These are phyloP conservation scores for Psilocybe mexicana DNA, from an alignment of 1,284 basidiomycete species.

Conservation along the genomic window DNA sequence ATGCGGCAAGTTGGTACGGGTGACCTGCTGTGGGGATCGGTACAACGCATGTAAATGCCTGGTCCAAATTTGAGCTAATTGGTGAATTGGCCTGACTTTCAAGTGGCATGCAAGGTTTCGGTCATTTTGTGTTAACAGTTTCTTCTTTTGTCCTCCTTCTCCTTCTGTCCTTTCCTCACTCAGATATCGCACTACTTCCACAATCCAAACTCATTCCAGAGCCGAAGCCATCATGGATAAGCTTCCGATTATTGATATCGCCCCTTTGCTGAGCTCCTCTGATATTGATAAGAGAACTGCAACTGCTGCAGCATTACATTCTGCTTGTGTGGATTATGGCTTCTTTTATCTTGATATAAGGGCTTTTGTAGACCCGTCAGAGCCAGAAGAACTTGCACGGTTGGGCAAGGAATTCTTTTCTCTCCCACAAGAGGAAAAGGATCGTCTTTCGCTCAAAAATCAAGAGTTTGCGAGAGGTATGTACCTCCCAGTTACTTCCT, in stretches of 20 bases:
- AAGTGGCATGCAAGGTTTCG: no score
- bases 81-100: no score
- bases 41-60: neutral
- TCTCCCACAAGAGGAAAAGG: constrained; percentile 72
- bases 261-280: constrained; percentile 48
- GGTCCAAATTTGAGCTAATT: no score
- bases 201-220: no score
- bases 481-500: constrained; percentile 12
- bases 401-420: constrained; percentile 74
- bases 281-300: constrained; percentile 38
- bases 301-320: constrained; percentile 63
- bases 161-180: neutral
- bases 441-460: constrained; percentile 60
- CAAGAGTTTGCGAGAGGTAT: constrained; percentile 76
- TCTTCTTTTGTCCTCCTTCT: neutral
- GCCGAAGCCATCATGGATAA: constrained; percentile 7
- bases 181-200: no score
- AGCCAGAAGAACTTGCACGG: constrained; percentile 65
- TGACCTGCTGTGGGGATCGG: neutral
- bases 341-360: constrained; percentile 86
- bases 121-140: neutral
- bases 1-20: neutral
- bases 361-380: constrained; percentile 50
- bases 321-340: constrained; percentile 75
- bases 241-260: constrained; percentile 59